Base-by-base conservation (phyloP, 2,329 filamentous ascomycete genomes). In the Decorospora gaudefroyi region DNA sequence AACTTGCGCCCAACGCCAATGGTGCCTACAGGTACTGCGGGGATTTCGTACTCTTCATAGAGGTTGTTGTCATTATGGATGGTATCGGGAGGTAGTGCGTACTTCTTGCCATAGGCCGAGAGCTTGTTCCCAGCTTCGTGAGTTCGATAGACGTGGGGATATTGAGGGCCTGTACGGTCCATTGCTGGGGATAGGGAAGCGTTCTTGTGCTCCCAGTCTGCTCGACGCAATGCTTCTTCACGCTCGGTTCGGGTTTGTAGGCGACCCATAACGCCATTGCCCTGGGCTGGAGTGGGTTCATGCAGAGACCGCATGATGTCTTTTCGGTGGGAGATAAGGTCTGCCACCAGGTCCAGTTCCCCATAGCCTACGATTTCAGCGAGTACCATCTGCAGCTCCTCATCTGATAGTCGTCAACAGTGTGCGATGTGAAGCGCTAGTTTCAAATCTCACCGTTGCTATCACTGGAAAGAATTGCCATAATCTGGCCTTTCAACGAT, bases 351-450 rank as follows among this genome's bases (percentile, higher is more conserved):
- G 55, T 99, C 92, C 12, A 99, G 77, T 63, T 97, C 90, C 59
- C 93, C 90, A 61, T 92, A 97, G 0, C 95, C 93, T 48, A 99
- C 78, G 29, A 96, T 82, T 59, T 99, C 93, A 0, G 88, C 90
- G 23, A 99, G 78, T 27, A 86, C 84, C 64, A 90, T 91, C 68
- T 97, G 92, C n/a, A 97, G 75, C 69, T 95, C 90, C 45, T 95
- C 88, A 45, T 96, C 87, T 21, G 16, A 10, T 22, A 16, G 4
- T 34, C n/a, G 25, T 50, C 19, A 51, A 46, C 27, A 17, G 11
- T 31, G 26, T 51, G 31, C 1, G 8, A 8, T 27, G 5, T 15
- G 10, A 6, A 4, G 6, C 9, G 8, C 9, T 6, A 4, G 4
- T 5, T 5, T 5, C 5, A 19, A 37, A n/a, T 13, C 51, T 19